phyloP scores from a whole-genome alignment of 2,329 filamentous ascomycete species.

The Beauveria varroae region DNA sequence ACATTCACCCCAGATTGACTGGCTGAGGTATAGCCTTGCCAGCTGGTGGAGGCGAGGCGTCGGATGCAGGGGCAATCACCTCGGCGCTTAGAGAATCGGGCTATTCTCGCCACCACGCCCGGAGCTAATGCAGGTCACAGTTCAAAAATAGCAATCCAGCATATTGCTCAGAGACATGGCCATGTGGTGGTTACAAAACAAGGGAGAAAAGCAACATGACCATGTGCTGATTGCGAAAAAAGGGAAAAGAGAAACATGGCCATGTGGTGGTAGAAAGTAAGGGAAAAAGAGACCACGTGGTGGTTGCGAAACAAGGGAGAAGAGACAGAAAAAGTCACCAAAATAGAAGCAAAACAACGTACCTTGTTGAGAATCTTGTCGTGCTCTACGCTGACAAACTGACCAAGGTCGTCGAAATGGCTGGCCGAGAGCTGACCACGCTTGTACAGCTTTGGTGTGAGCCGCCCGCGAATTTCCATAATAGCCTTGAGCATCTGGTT shows the following conservation, averaged over 20 bases:
- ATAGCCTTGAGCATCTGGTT: slow-evolving; percentile 97
- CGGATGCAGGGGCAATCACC: slow-evolving; percentile 2
- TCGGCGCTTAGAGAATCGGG: slow-evolving; percentile 3
- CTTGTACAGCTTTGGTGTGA: slow-evolving; percentile 82
- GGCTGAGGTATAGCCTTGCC: neutral
- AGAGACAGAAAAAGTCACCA: slow-evolving; percentile 4
- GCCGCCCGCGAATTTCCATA: slow-evolving; percentile 91
- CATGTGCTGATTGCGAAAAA: neutral
- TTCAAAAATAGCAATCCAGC: slow-evolving; percentile 3
- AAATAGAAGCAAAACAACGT: slow-evolving; percentile 24
- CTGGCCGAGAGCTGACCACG: slow-evolving; percentile 66
- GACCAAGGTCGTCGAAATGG: slow-evolving; percentile 79
- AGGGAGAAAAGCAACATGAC: slow-evolving; percentile 12
- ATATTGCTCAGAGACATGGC: neutral
- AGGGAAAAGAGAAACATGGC: slow-evolving; percentile 14
- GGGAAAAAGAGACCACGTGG: neutral
- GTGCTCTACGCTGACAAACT: slow-evolving; percentile 77
- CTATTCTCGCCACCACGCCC: neutral
- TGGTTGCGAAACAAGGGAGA: slow-evolving; percentile 1
- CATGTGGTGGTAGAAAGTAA: neutral
- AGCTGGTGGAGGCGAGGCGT: neutral
- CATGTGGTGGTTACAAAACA: neutral
- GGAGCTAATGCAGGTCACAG: slow-evolving; percentile 9
- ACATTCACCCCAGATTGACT: neutral
- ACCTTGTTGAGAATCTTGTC: slow-evolving; percentile 84